Base-by-base conservation (phyloP, 2,329 filamentous ascomycete genomes). In the Chlorencoelia australis region DNA sequence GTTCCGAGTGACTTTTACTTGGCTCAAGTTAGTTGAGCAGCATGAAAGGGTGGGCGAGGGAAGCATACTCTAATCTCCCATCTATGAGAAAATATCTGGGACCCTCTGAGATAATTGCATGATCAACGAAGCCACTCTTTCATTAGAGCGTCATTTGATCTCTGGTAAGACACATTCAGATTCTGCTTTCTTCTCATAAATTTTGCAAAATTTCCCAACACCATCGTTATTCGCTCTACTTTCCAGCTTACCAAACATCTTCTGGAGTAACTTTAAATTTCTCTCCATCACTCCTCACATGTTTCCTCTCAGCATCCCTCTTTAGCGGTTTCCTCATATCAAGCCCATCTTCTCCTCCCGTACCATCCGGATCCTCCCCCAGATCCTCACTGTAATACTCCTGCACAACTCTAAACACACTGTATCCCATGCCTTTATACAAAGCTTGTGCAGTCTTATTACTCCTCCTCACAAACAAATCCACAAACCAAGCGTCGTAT, bases 251-350 rank as follows among this genome's bases (percentile, higher is more conserved):
- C 79, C 83, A 95, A 35, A 98, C 88, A 62, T 95, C 85, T 42
- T 84, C 77, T 2, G 88, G 85, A 32, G 73, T 67, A 17, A 98
- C 87, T 49, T 73, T 70, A 56, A 84, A 77, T 40, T 75, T 69
- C 65, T 91, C 82, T 13, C 91, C 91, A 50, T 89, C 75, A 36
- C 80, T 73, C 46, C 91, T 73, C 31, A 94, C 71, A 60, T 93
- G 85, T 58, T 83, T 73, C 40, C 71, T 64, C 38, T 79, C 73
- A 58, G 71, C 74, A 62, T 98, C 91, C 53, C 88, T 73, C 60
- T 74, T 82, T 64, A 89, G 75, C 24, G 86, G 75, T 59, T 95
- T 96, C 47, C 91, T 76, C 91, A 98, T 98, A 63, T 98, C 91
- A 58, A 85, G 91, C 13, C 89, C 91, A 65, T 96, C 89, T 60